phyloP scores from a whole-genome alignment of 1,139 yeast species.

The Hyphopichia wangnamkhiaoensis region DNA sequence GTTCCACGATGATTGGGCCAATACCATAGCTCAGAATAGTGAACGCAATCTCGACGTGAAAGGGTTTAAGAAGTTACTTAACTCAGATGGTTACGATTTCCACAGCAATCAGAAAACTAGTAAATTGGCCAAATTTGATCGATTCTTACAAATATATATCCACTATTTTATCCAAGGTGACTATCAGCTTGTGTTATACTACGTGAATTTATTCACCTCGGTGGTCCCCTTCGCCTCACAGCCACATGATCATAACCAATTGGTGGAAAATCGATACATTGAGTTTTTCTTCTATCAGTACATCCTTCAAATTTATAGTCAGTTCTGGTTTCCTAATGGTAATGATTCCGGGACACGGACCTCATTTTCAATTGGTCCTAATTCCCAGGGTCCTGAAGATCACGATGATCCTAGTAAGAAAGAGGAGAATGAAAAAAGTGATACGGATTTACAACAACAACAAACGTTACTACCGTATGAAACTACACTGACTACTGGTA shows the following conservation, averaged over 20 bases:
- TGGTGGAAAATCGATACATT: constrained; percentile 23
- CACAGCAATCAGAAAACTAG: neutral
- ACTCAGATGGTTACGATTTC: neutral
- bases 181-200: constrained; percentile 19
- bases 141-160: neutral
- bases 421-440: neutral
- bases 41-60: neutral
- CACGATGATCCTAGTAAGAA: neutral
- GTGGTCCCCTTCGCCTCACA: constrained; percentile 26
- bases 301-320: constrained; percentile 19
- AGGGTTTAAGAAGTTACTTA: neutral
- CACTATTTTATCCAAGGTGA: constrained; percentile 17
- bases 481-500: too few species aligned
- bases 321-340: constrained; percentile 20
- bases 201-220: constrained; percentile 19
- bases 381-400: neutral
- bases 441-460: neutral
- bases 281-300: constrained; percentile 29
- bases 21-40: neutral
- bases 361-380: neutral
- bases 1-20: constrained; percentile 11
- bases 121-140: neutral
- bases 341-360: neutral
- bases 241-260: constrained; percentile 19
- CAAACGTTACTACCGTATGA: neutral